Evolutionary conservation across 768 basidiomycete species (phyloP), one percentile per base, ranked within the genome.

Genomic region (Bullera alba): DNA sequence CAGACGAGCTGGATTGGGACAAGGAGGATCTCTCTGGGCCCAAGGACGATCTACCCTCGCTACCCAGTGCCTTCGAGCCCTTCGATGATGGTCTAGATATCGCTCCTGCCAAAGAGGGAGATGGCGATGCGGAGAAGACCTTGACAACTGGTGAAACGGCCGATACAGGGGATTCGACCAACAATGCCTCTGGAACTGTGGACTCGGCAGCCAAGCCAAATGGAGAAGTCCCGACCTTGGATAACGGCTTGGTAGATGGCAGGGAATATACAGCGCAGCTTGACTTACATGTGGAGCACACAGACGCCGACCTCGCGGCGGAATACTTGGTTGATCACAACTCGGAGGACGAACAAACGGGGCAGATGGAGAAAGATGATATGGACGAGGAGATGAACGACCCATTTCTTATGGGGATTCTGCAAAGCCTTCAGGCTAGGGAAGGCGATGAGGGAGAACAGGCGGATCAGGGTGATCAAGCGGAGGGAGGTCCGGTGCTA

Each of bases 401-500:
- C 22, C 45, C 30, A 6, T 26, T 21, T 22, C n/a, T 46, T 26
- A 46, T 16, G 26, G 45, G 5, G 6, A 30, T 46, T 14, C 29
- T 46, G 12, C 14, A 41, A 30, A 44, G 37, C 8, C 48, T 39
- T 2, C 28, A 45, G 25, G 29, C 28, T 15, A 28, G 41, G 14
- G 28, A 22, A 22, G 51, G 44, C 14, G 54, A 44, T 27, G 23
- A 34, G 15, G 41, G 16, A 37, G 47, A 44, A n/a, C n/a, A n/a
- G n/a, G n/a, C n/a, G 26, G 34, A 42, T 21, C 26, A 50, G 23
- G 48, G 42, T 17, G 47, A 48, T 21, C 37, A 22, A 25, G 52
- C 14, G 42, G 26, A 21, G 23, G 26, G 16, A 30, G 30, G 22
- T 29, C 42, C 22, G 48, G 45, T 19, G 50, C 32, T 34, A 10